Percentiles rank a stretch among this genome's conserved stretches.
Evolutionary conservation across 140 eudicot genomes (phyloP).

Genomic region (Anethum foeniculum): DNA sequence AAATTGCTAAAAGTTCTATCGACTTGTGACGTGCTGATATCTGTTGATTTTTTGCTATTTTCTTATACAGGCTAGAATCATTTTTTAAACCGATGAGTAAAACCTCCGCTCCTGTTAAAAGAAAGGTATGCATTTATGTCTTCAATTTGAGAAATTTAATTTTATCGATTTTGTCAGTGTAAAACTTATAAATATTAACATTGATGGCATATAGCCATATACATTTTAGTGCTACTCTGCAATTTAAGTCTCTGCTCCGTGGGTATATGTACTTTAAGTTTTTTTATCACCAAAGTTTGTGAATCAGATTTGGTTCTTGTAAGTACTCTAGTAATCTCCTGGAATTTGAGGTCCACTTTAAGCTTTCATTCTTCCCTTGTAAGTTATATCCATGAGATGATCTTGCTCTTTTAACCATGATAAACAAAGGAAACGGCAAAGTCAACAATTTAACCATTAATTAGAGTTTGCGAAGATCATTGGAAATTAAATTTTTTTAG

Average conservation of each 20-base stretch:
- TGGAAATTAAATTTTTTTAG: constrained; percentile 6
- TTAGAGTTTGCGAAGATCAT: not conserved
- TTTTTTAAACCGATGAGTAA: constrained; percentile 67
- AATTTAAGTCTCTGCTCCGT: not conserved
- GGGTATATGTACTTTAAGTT: too few relatives aligned
- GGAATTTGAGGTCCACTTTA: not conserved
- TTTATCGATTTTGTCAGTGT: not conserved
- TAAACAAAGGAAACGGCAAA: not conserved
- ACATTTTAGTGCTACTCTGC: not conserved
- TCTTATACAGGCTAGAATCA: constrained; percentile 62
- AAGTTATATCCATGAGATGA: not conserved
- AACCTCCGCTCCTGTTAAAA: constrained; percentile 51
- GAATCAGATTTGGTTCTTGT: not conserved
- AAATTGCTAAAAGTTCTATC: not conserved
- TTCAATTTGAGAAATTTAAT: not conserved
- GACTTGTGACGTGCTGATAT: constrained; percentile 5
- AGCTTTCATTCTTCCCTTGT: not conserved
- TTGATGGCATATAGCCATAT: too few relatives aligned
- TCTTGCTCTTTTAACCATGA: not conserved
- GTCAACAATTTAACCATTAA: not conserved
- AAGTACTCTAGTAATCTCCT: not conserved
- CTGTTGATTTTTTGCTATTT: not conserved
- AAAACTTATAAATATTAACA: not conserved
- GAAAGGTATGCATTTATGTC: constrained; percentile 50
- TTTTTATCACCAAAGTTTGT: not conserved